Percentiles rank a stretch among this genome's conserved stretches.
These are phyloP conservation scores for Trichodelitschia bisporula DNA, from an alignment of 495 filamentous ascomycete genomes.

Conservation along the genomic window DNA sequence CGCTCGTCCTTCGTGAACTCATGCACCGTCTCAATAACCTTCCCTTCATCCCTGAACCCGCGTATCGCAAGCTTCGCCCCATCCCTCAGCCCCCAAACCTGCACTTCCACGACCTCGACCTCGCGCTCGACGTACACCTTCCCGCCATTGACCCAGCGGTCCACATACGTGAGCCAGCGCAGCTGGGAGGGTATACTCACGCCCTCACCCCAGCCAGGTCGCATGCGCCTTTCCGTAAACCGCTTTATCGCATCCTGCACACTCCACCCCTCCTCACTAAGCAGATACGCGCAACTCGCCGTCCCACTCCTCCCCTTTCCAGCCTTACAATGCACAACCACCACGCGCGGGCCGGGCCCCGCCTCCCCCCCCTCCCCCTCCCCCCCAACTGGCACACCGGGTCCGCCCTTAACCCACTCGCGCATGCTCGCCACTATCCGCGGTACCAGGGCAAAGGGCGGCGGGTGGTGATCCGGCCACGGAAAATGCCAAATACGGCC, in stretches of 20 bases:
- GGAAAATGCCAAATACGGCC: conserved; percentile 68
- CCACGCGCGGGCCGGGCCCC: conserved; percentile 26
- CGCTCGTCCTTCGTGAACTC: conserved; percentile 52
- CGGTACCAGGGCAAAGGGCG: conserved; percentile 71
- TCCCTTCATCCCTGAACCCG: conserved; percentile 68
- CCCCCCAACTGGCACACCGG: conserved; percentile 11
- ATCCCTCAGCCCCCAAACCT: conserved; percentile 70
- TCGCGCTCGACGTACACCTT: conserved; percentile 67
- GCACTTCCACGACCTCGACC: conserved; percentile 69
- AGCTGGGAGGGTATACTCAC: conserved; percentile 87
- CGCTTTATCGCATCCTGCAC: conserved; percentile 49
- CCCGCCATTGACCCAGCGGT: conserved; percentile 49
- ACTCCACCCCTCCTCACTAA: conserved; percentile 73
- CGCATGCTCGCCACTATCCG: conserved; percentile 77
- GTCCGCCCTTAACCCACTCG: conserved; percentile 48
- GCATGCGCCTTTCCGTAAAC: conserved; percentile 78
- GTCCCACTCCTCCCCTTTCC: conserved; percentile 92
- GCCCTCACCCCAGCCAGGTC: conserved; percentile 62
- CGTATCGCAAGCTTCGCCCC: conserved; percentile 74
- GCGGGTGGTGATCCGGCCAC: conserved; percentile 93
- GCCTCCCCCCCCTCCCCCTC: conserved; percentile 4
- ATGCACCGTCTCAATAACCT: conserved; percentile 63
- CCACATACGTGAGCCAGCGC: conserved; percentile 73
- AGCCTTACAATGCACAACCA: conserved; percentile 90
- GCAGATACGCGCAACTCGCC: conserved; percentile 63